These are phyloP conservation scores for Bacidia gigantensis DNA, from an alignment of 495 filamentous ascomycete species.

Conservation along the genomic window DNA sequence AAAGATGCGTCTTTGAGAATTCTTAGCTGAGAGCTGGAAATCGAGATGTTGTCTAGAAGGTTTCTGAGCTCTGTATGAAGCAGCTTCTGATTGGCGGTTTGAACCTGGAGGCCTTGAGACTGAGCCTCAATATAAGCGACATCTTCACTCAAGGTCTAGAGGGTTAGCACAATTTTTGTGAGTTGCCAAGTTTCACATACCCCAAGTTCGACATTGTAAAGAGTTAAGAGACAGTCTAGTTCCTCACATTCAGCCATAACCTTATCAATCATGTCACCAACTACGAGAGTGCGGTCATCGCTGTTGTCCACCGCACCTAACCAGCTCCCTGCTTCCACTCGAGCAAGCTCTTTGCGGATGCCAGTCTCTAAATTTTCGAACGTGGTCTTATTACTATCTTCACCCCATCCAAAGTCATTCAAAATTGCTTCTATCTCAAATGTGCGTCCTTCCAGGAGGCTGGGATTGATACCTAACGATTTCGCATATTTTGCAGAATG, in stretches of 20 bases:
- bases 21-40: constrained; percentile 58
- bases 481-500: constrained; percentile 69
- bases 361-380: constrained; percentile 74
- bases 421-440: constrained; percentile 65
- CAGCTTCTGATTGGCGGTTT: constrained; percentile 92
- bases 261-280: constrained; percentile 72
- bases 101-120: constrained; percentile 88
- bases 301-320: constrained; percentile 76
- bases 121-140: constrained; percentile 95
- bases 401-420: constrained; percentile 83
- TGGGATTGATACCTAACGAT: constrained; percentile 57
- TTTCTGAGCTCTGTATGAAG: constrained; percentile 74
- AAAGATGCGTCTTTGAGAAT: constrained; percentile 62
- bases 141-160: constrained; percentile 84
- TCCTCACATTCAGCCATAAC: constrained; percentile 91
- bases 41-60: constrained; percentile 74
- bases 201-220: constrained; percentile 87
- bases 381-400: constrained; percentile 52
- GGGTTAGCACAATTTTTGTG: constrained; percentile 23
- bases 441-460: constrained; percentile 52
- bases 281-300: constrained; percentile 70
- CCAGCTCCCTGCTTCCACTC: constrained; percentile 87
- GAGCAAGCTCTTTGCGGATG: constrained; percentile 73
- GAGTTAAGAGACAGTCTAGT: constrained; percentile 77
- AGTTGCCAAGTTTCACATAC: constrained; percentile 37